Evolutionary conservation across 169 alveolate species (phyloP).

Genomic region (Hepatocystis sp.): DNA sequence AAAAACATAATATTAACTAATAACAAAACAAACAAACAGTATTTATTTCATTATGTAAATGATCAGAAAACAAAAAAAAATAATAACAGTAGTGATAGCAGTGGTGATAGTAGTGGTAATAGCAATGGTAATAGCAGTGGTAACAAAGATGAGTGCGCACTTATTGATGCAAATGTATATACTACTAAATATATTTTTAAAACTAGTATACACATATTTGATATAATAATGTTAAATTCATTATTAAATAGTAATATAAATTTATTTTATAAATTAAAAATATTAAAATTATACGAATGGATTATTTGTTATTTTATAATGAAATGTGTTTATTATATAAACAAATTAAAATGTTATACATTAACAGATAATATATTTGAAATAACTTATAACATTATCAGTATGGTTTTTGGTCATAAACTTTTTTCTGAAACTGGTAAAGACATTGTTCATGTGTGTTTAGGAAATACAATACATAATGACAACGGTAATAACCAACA

Average conservation of each 20-base stretch:
- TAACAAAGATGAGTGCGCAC: background rate
- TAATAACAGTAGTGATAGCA: background rate
- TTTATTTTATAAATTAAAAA: conserved; percentile 8
- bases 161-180: background rate
- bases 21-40: too few relatives aligned
- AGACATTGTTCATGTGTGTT: too few relatives aligned
- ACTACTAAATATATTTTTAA: too few relatives aligned
- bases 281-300: conserved; percentile 38
- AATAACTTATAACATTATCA: conserved; percentile 14
- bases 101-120: conserved; percentile 1
- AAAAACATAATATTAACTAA: too few relatives aligned
- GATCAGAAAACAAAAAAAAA: background rate
- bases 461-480: too few relatives aligned
- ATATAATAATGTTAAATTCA: too few relatives aligned
- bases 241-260: too few relatives aligned
- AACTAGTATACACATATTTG: too few relatives aligned
- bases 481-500: too few relatives aligned
- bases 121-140: background rate
- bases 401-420: background rate
- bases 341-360: conserved; percentile 23
- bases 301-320: conserved; percentile 15
- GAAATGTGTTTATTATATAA: conserved; percentile 10
- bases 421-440: background rate
- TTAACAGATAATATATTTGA: conserved; percentile 24
- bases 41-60: too few relatives aligned